These are phyloP conservation scores for Drechmeria coniospora DNA, from an alignment of 2,329 filamentous ascomycete genomes.

Conservation along the genomic window DNA sequence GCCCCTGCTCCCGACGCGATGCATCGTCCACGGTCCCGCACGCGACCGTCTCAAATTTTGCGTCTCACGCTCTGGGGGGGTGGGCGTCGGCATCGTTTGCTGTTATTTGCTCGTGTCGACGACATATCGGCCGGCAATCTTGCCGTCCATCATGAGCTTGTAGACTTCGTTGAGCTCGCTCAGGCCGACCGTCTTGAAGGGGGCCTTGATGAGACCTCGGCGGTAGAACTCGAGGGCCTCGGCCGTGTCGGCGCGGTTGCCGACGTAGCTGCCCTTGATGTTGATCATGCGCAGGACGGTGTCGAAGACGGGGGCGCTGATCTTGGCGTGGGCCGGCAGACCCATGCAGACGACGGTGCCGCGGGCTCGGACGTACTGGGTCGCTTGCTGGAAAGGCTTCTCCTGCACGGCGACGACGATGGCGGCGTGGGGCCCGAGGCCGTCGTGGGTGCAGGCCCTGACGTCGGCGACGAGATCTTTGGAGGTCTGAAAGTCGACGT, in stretches of 20 bases:
- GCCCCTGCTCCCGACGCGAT: too few relatives aligned
- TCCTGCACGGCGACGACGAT: constrained; percentile 75
- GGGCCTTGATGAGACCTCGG: constrained; percentile 70
- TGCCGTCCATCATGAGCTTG: constrained; percentile 53
- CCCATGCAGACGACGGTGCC: constrained; percentile 82
- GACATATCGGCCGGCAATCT: constrained; percentile 66
- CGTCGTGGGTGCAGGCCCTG: constrained; percentile 63
- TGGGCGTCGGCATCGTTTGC: too few relatives aligned
- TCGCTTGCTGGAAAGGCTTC: constrained; percentile 91
- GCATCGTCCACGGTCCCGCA: too few relatives aligned
- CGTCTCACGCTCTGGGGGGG: too few relatives aligned
- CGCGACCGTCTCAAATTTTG: too few relatives aligned
- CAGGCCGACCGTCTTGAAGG: constrained; percentile 73
- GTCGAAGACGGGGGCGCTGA: constrained; percentile 77
- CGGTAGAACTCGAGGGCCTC: constrained; percentile 87
- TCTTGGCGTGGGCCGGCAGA: constrained; percentile 63
- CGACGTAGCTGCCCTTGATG: constrained; percentile 89
- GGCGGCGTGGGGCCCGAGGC: constrained; percentile 74
- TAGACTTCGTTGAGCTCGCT: constrained; percentile 70
- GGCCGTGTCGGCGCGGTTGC: constrained; percentile 72
- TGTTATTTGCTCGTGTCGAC: constrained; percentile 53
- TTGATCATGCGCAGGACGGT: constrained; percentile 79
- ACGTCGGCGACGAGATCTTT: constrained; percentile 74
- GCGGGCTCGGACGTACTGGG: constrained; percentile 69
- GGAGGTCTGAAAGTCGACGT: constrained; percentile 65